These are phyloP conservation scores for Cajanus cajan DNA, from an alignment of 306 rosid genomes.

Conservation along the genomic window DNA sequence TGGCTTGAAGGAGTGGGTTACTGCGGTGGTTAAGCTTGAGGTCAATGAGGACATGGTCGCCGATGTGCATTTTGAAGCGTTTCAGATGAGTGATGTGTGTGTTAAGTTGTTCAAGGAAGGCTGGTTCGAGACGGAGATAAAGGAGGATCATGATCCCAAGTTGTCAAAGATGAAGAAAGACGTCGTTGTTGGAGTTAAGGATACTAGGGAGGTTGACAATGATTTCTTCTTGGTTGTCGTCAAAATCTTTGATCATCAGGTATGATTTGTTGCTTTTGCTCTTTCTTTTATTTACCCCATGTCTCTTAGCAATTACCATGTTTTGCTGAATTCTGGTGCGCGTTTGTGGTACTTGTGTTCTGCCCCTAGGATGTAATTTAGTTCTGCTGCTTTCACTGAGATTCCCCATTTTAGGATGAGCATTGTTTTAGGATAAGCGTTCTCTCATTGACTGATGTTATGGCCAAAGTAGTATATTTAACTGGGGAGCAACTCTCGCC, in stretches of 20 bases:
- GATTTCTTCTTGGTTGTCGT: constrained; percentile 98
- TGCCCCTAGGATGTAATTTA: background rate
- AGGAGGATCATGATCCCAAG: constrained; percentile 78
- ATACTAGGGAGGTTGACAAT: constrained; percentile 83
- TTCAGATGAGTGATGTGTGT: constrained; percentile 96
- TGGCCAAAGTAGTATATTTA: too few species aligned
- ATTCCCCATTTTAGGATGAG: background rate
- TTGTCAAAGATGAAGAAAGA: constrained; percentile 85
- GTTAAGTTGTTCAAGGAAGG: constrained; percentile 75
- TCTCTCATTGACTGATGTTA: too few species aligned
- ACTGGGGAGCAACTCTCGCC: too few species aligned
- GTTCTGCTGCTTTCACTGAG: background rate
- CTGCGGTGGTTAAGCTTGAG: constrained; percentile 87
- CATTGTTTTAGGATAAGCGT: background rate
- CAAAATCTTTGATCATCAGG: constrained; percentile 91
- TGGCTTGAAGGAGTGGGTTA: constrained; percentile 94
- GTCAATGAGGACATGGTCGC: constrained; percentile 83
- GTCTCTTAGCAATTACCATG: background rate
- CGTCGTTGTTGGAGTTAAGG: constrained; percentile 94
- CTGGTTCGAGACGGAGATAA: constrained; percentile 74
- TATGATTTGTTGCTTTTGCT: constrained; percentile 9
- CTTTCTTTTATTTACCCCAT: background rate
- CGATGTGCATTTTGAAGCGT: constrained; percentile 93
- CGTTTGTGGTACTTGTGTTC: background rate
- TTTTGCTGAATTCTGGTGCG: background rate